Base-by-base conservation (phyloP, 768 basidiomycete genomes). In the Lactarius tabidus region DNA sequence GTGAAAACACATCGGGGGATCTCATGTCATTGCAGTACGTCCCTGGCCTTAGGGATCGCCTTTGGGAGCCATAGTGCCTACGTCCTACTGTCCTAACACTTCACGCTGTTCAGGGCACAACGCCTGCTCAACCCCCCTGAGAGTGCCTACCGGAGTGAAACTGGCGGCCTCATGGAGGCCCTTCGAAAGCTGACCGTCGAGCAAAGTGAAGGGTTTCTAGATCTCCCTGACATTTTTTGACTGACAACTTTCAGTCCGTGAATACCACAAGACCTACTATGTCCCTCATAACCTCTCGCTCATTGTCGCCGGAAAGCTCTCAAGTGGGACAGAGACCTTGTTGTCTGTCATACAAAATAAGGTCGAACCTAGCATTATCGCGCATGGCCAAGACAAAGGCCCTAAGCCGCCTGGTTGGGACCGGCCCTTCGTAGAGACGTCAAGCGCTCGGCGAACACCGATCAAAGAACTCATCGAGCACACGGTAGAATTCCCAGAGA, bases 121-220 rank as follows among this genome's bases (percentile, higher is more conserved):
- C 86, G 89, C 28, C 74, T 89, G n/a, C 71, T 94, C 41, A 93
- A 97, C 71, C 90, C 91, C 33, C 76, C 82, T 43, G 85, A 82
- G 23, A 98, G 91, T 72, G 97, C 86, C 8, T 97, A 98, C 72
- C 85, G 95, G 31, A 95, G 93, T 70, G 97, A 99, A 81, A 98
- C 95, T 0, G 97, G 97, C 26, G 97, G 97, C 31, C 77, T 98
- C 41, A 95, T 98, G 93, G 87, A 91, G 66, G 92, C 93, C 2
- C 78, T 99, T 29, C 84, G 97, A 29, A 83, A 87, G 17, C 79
- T 99, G 66, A 89, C 86, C 2, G 87, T 93, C 28, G 88, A 97
- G 69, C 88, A 97, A 81, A 97, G 95, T 95, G 20, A 75, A 72
- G 77, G 69, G 29, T 41, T 17, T 35, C 5, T 35, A 6, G 61